Evolutionary conservation across 805 yeast genomes (phyloP).

Genomic region (Blastobotrys mokoenaii): DNA sequence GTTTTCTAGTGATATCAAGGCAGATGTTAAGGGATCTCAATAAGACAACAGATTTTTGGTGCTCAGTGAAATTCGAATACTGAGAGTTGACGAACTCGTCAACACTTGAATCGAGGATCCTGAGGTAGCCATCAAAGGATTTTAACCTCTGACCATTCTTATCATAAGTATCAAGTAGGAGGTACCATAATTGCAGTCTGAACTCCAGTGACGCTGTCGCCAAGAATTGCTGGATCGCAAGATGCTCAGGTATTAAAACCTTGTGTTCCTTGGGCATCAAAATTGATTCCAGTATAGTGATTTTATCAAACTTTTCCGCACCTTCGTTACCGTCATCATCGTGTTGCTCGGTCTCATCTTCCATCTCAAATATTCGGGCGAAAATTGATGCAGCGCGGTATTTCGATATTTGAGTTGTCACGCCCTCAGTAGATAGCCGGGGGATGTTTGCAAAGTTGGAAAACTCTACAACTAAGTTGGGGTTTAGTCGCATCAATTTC

Average conservation of each 20-base stretch:
- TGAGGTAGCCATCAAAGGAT: conserved; percentile 40
- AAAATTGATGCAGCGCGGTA: conserved; percentile 61
- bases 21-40: conserved; percentile 45
- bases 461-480: conserved; percentile 32
- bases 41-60: conserved; percentile 36
- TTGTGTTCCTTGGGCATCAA: conserved; percentile 25
- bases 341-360: conserved; percentile 1
- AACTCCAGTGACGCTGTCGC: conserved; percentile 55
- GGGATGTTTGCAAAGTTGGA: conserved; percentile 58
- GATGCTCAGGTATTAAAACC: conserved; percentile 27
- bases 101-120: conserved; percentile 39
- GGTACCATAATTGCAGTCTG: conserved; percentile 66
- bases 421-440: conserved; percentile 39
- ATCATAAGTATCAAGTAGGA: conserved; percentile 51
- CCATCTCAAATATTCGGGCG: conserved; percentile 37
- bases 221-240: conserved; percentile 55
- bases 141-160: conserved; percentile 32
- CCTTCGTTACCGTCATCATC: conserved; percentile 2
- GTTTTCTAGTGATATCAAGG: conserved; percentile 38
- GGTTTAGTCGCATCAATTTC: conserved; percentile 6
- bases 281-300: conserved; percentile 26
- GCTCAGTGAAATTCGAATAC: conserved; percentile 20
- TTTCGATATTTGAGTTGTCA: conserved; percentile 59
- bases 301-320: conserved; percentile 2
- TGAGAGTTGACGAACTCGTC: conserved; percentile 28